phyloP scores from a whole-genome alignment of 148 eudicot species.

The Fagopyrum tataricum region DNA sequence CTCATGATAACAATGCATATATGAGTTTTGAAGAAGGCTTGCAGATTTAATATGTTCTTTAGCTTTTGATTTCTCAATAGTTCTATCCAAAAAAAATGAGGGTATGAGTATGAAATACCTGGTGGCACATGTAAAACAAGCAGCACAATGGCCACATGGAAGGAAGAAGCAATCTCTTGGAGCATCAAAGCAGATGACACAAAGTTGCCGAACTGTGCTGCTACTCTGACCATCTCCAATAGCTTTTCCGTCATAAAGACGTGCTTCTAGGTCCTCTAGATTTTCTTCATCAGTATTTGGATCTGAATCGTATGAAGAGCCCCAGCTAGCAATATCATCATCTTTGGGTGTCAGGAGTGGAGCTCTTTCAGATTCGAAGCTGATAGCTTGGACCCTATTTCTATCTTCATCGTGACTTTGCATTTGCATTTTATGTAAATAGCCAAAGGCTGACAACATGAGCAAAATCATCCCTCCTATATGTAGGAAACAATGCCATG shows the following conservation, averaged over 20 bases:
- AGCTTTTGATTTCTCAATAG: not conserved
- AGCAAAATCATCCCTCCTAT: conserved; percentile 57
- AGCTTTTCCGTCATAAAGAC: conserved; percentile 30
- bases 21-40: too few species aligned
- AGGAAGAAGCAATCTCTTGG: conserved; percentile 85
- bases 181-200: conserved; percentile 83
- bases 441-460: conserved; percentile 37
- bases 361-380: conserved; percentile 34
- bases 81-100: not conserved
- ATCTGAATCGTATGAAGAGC: conserved; percentile 67
- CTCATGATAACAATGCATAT: too few species aligned
- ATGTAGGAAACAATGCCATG: not conserved
- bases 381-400: conserved; percentile 27
- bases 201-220: conserved; percentile 34
- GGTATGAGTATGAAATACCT: conserved; percentile 25
- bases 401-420: conserved; percentile 27
- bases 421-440: conserved; percentile 29
- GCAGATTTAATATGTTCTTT: not conserved
- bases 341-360: conserved; percentile 61
- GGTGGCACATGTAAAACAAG: conserved; percentile 72
- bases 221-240: conserved; percentile 35
- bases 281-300: conserved; percentile 57
- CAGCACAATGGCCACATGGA: conserved; percentile 83
- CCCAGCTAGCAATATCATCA: conserved; percentile 64
- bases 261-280: conserved; percentile 34